A percentile compares a stretch with the other conserved stretches of the same genome.
These are phyloP conservation scores for Wickerhamomyces subpelliculosus DNA, from an alignment of 805 yeast genomes.

Conservation along the genomic window DNA sequence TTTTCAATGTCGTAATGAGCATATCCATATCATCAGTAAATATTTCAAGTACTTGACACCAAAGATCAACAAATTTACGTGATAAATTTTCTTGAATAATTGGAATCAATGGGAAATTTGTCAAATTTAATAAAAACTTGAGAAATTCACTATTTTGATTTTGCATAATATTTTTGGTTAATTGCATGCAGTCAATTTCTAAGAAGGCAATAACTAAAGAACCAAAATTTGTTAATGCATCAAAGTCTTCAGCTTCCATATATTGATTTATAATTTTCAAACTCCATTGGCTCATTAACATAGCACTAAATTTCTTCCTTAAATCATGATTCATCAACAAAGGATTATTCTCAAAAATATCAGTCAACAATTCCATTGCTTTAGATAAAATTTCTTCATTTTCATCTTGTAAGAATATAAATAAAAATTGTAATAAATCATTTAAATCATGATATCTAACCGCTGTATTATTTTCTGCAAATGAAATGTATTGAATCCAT, in stretches of 20 bases:
- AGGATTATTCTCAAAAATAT: slow-evolving; percentile 21
- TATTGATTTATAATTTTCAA: slow-evolving; percentile 27
- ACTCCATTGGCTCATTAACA: slow-evolving; percentile 44
- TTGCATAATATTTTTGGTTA: slow-evolving; percentile 33
- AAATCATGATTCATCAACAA: slow-evolving; percentile 17
- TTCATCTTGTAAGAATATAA: slow-evolving; percentile 6
- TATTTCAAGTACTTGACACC: slow-evolving; percentile 61
- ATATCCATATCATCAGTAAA: slow-evolving; percentile 43
- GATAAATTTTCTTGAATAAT: slow-evolving; percentile 53
- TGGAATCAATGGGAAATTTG: slow-evolving; percentile 52
- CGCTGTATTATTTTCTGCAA: slow-evolving; percentile 23
- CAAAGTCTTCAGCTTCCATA: slow-evolving; percentile 27
- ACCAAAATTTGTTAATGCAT: slow-evolving; percentile 35
- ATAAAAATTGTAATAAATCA: slow-evolving; percentile 13
- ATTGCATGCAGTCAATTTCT: slow-evolving; percentile 37
- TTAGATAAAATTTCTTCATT: slow-evolving; percentile 7
- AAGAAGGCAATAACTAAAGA: slow-evolving; percentile 39
- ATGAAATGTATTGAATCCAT: slow-evolving; percentile 32
- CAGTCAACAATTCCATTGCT: slow-evolving; percentile 12
- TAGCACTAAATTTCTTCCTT: slow-evolving; percentile 9
- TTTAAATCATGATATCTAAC: slow-evolving; percentile 17
- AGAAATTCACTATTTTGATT: slow-evolving; percentile 34
- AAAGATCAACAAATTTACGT: slow-evolving; percentile 51
- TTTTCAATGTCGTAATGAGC: slow-evolving; percentile 24
- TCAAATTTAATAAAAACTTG: slow-evolving; percentile 42